These are phyloP conservation scores for Canariomyces notabilis DNA, from an alignment of 2,329 filamentous ascomycete genomes.

Conservation along the genomic window DNA sequence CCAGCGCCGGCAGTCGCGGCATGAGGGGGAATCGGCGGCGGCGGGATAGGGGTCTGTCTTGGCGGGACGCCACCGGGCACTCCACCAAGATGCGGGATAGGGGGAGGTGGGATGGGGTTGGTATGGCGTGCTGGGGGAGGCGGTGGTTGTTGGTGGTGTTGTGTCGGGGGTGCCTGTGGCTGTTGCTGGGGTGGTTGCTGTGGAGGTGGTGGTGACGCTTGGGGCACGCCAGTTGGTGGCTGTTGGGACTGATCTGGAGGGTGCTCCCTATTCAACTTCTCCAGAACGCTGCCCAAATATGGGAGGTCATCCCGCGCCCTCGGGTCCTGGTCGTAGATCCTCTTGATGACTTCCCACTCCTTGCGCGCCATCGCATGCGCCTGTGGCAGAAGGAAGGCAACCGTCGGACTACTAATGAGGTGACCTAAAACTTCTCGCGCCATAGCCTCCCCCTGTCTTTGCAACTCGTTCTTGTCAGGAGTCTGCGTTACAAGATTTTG, in stretches of 20 bases:
- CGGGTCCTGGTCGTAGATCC: slow-evolving; percentile 62
- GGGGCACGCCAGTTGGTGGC: background rate
- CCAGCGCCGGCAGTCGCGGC: slow-evolving; percentile 10
- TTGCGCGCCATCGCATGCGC: slow-evolving; percentile 62
- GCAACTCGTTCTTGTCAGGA: slow-evolving; percentile 35
- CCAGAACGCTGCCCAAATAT: slow-evolving; percentile 51
- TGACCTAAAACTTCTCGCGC: slow-evolving; percentile 61
- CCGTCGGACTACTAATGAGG: slow-evolving; percentile 58
- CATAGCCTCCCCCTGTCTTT: slow-evolving; percentile 49
- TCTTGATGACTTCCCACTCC: slow-evolving; percentile 69
- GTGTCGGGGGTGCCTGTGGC: slow-evolving; percentile 5
- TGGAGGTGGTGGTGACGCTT: background rate
- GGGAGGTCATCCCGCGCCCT: slow-evolving; percentile 58
- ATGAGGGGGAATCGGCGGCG: slow-evolving; percentile 26
- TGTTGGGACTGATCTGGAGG: slow-evolving; percentile 9
- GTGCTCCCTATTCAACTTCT: slow-evolving; percentile 36
- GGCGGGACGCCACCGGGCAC: slow-evolving; percentile 13
- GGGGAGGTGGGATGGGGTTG: slow-evolving; percentile 25
- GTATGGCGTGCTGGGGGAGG: slow-evolving; percentile 12
- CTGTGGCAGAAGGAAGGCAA: slow-evolving; percentile 64
- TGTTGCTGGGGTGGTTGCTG: slow-evolving; percentile 8
- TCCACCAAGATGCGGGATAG: slow-evolving; percentile 18
- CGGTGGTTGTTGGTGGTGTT: slow-evolving; percentile 6
- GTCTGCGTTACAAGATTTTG: slow-evolving; percentile 28
- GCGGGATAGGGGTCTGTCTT: slow-evolving; percentile 27